A percentile compares a stretch with the other conserved stretches of the same genome.
Evolutionary conservation across 768 basidiomycete species (phyloP).

Genomic region (Lyophyllum atratum): DNA sequence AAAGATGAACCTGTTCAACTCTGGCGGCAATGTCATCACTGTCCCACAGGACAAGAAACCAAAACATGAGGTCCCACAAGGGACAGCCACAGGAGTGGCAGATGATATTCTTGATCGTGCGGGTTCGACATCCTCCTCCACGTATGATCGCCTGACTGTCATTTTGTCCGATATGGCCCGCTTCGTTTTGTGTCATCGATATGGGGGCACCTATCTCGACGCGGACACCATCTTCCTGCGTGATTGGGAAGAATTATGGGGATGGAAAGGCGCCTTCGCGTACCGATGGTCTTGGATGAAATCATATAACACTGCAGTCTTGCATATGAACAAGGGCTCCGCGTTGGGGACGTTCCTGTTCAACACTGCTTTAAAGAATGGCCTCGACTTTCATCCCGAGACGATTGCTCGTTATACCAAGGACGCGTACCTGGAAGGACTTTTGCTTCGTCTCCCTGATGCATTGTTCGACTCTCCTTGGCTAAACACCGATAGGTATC

Average conservation of each 20-base stretch:
- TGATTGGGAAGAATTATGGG: slow-evolving; percentile 98
- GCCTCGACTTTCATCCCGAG: slow-evolving; percentile 96
- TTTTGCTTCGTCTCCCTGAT: slow-evolving; percentile 87
- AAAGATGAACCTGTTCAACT: slow-evolving; percentile 80
- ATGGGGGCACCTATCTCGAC: slow-evolving; percentile 94
- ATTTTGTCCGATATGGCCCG: slow-evolving; percentile 95
- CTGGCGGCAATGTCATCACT: slow-evolving; percentile 73
- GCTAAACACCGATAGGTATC: slow-evolving; percentile 90
- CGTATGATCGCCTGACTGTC: slow-evolving; percentile 88
- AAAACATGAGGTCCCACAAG: background rate
- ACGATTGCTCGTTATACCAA: slow-evolving; percentile 86
- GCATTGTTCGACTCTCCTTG: slow-evolving; percentile 96
- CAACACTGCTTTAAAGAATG: slow-evolving; percentile 90
- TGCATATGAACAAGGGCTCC: slow-evolving; percentile 88
- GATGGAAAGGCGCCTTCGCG: slow-evolving; percentile 93
- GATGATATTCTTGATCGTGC: slow-evolving; percentile 64
- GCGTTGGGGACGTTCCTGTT: slow-evolving; percentile 92
- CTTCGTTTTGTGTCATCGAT: slow-evolving; percentile 92
- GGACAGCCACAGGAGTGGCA: slow-evolving; percentile 28
- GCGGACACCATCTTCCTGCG: slow-evolving; percentile 93
- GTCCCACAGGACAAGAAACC: slow-evolving; percentile 47
- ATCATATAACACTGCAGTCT: slow-evolving; percentile 94
- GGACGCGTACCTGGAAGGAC: slow-evolving; percentile 80
- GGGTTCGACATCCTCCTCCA: slow-evolving; percentile 79
- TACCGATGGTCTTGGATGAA: slow-evolving; percentile 92